Conservation (phyloP, 306 rosid genomes). For the Senna tora region DNA sequence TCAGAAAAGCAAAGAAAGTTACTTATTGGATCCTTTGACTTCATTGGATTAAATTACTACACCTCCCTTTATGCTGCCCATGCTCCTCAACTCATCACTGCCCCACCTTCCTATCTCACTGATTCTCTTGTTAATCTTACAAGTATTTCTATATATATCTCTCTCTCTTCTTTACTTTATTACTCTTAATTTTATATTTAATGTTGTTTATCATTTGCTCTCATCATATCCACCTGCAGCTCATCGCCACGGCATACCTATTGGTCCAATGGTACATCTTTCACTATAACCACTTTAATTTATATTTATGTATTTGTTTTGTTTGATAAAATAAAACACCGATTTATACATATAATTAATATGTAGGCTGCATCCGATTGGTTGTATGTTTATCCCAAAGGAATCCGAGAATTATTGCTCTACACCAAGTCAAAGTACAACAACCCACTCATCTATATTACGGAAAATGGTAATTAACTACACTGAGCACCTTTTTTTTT, state of each 20-base stretch:
- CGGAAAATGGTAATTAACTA: constrained; percentile 17
- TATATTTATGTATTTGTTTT: too few species aligned
- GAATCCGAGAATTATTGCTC: not conserved
- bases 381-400: constrained; percentile 15
- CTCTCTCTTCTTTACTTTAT: too few species aligned
- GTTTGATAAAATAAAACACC: too few species aligned
- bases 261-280: constrained; percentile 33
- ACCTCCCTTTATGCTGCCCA: not conserved
- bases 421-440: constrained; percentile 6
- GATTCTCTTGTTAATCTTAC: not conserved
- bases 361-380: not conserved
- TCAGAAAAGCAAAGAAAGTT: not conserved
- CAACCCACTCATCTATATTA: not conserved
- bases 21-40: not conserved
- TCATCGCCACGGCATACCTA: constrained; percentile 12
- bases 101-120: not conserved
- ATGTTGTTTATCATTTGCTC: too few species aligned
- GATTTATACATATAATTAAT: too few species aligned
- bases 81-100: not conserved
- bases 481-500: too few species aligned
- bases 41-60: not conserved
- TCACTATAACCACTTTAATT: too few species aligned
- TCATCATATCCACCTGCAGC: too few species aligned
- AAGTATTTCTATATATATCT: not conserved
- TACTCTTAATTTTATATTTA: too few species aligned